Percentiles rank a stretch among this genome's conserved stretches.
Evolutionary conservation across 805 yeast species (phyloP).

Genomic region (Spathaspora hagerdaliae): DNA sequence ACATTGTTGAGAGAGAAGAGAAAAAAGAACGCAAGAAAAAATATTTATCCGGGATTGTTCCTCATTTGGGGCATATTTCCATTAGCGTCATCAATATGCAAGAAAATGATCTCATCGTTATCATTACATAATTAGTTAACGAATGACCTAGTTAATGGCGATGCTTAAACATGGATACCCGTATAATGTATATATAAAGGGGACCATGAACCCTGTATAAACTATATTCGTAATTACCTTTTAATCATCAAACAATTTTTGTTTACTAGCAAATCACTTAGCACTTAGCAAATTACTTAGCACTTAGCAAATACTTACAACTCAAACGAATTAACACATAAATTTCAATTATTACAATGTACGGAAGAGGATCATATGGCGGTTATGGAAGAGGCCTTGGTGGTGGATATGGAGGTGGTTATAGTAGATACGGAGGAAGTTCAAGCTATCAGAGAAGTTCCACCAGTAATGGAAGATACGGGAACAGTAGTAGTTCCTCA

Average conservation of each 20-base stretch:
- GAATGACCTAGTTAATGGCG: too few relatives aligned
- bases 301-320: neutral
- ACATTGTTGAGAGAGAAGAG: too few relatives aligned
- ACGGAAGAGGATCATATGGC: neutral
- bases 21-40: too few relatives aligned
- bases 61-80: neutral
- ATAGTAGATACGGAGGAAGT: neutral
- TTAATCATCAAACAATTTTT: neutral
- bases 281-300: neutral
- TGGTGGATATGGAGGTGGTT: slow-evolving; percentile 4
- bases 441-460: neutral
- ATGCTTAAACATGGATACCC: too few relatives aligned
- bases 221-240: neutral
- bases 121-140: too few relatives aligned
- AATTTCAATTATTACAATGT: neutral
- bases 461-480: neutral
- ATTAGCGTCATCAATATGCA: neutral
- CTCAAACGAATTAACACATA: neutral
- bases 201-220: too few relatives aligned
- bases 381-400: slow-evolving; percentile 2
- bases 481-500: neutral
- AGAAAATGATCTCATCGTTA: too few relatives aligned
- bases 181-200: too few relatives aligned
- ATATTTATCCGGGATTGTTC: neutral
- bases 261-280: neutral